Base-by-base conservation (phyloP, 768 basidiomycete species). In the Mycena maculata region DNA sequence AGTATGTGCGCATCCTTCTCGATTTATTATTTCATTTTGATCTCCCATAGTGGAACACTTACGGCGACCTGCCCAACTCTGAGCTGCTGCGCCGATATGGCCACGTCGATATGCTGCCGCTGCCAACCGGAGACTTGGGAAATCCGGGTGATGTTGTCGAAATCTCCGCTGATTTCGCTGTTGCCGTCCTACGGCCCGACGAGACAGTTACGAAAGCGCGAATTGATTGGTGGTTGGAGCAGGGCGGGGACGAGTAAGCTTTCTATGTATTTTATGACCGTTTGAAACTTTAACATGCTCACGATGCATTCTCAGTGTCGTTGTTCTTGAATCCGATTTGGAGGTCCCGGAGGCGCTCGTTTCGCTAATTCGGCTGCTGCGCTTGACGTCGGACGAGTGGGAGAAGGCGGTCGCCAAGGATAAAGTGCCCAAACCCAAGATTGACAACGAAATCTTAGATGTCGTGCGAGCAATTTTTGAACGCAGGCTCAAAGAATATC, bases 81-180 rank as follows among this genome's bases (percentile, higher is more conserved):
- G 96, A 96, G 71, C 87, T 99, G 10, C 85, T 99, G n/a, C 88
- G 98, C 47, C 88, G 93, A 61, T 99, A 97, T 74, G 98, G 98
- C 1, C 93, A 98, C 73, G 91, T 97, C 59, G 98, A 99, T 78
- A 74, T 89, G 30, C 76, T 96, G 20, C 86, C 85, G 11, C 75
- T 92, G 18, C 79, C 85, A 0, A 70, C 82, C 23, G 81, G 83
- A 23, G 81, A 79, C 6, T 62, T 76, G 41, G 93, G 93, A 0
- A 95, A 94, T 74, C 93, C 93, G 5, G 88, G 87, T 31, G 94
- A 95, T 68, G 82, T 92, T n/a, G 89, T 88, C 16, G 94, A 95
- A 72, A 78, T 95, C 45, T 86, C 84, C 44, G 94, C 92, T 22
- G 92, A 94, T 79, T 74, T 92, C 48, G 81, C 90, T 13, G 84